Conservation (phyloP, 371 early-diverging fungal species). For the Mucor racemosus region DNA sequence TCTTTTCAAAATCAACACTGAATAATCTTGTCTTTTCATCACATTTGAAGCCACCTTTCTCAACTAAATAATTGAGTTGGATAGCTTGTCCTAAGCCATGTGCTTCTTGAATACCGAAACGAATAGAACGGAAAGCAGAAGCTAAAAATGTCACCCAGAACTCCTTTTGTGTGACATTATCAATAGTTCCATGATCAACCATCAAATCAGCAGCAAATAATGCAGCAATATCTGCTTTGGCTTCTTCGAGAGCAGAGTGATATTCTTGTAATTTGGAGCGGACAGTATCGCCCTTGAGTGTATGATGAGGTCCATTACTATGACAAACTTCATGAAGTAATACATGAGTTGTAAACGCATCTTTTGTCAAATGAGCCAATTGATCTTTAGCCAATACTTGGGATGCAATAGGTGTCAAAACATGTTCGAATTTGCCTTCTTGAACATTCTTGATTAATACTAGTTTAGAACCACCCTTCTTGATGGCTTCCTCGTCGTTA, state of each 20-base stretch:
- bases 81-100: constrained; percentile 76
- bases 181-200: constrained; percentile 65
- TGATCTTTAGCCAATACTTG: constrained; percentile 64
- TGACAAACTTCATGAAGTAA: constrained; percentile 82
- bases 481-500: constrained; percentile 82
- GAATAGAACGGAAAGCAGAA: constrained; percentile 80
- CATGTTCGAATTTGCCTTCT: constrained; percentile 73
- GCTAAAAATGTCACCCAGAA: constrained; percentile 84
- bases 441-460: constrained; percentile 86
- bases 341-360: constrained; percentile 82
- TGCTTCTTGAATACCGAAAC: constrained; percentile 82
- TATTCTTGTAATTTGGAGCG: constrained; percentile 74
- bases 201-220: constrained; percentile 76
- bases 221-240: constrained; percentile 84
- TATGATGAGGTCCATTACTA: constrained; percentile 78
- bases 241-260: constrained; percentile 81
- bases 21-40: constrained; percentile 53
- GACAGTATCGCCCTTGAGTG: constrained; percentile 65
- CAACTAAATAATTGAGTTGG: constrained; percentile 76
- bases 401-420: constrained; percentile 70
- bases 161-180: constrained; percentile 61
- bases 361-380: constrained; percentile 62
- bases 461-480: constrained; percentile 75
- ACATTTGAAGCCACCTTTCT: constrained; percentile 69
- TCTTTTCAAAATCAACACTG: constrained; percentile 70